Conservation (phyloP, 495 filamentous ascomycete genomes). For the Neurospora sp. region DNA sequence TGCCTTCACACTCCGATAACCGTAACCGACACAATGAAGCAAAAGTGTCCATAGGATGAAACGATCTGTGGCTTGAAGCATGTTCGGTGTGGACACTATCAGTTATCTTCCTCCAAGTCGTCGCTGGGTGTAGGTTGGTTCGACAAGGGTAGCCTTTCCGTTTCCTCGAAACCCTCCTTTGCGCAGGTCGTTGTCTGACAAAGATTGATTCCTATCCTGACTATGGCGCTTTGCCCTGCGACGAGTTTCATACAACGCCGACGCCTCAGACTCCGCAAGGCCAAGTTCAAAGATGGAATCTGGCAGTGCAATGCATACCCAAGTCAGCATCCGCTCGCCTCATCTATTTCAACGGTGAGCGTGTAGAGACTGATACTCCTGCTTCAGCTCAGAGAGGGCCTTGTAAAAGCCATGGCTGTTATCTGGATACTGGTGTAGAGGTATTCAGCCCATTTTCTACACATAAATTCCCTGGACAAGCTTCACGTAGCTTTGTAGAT, state of each 20-base stretch:
- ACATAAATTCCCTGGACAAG: not conserved
- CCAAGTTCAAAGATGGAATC: not conserved
- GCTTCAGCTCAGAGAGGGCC: not conserved
- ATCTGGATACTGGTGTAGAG: not conserved
- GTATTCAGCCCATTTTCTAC: not conserved
- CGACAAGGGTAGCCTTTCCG: not conserved
- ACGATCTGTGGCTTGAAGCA: not conserved
- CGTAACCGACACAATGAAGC: not conserved
- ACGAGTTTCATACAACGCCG: not conserved
- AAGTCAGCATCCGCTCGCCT: not conserved
- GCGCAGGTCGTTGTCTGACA: not conserved
- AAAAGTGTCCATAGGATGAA: not conserved
- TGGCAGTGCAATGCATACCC: not conserved
- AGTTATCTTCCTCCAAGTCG: not conserved
- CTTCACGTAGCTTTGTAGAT: not conserved
- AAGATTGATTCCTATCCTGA: not conserved
- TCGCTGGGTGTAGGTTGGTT: not conserved
- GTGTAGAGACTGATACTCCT: not conserved
- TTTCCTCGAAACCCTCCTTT: not conserved
- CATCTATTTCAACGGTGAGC: not conserved
- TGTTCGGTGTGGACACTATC: not conserved
- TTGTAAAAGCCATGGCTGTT: not conserved
- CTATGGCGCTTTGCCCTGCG: not conserved
- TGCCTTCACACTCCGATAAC: not conserved
- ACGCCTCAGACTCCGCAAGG: not conserved